Base-by-base conservation (phyloP, 2,329 filamentous ascomycete genomes). In the Fusarium tanahbumbuense region DNA sequence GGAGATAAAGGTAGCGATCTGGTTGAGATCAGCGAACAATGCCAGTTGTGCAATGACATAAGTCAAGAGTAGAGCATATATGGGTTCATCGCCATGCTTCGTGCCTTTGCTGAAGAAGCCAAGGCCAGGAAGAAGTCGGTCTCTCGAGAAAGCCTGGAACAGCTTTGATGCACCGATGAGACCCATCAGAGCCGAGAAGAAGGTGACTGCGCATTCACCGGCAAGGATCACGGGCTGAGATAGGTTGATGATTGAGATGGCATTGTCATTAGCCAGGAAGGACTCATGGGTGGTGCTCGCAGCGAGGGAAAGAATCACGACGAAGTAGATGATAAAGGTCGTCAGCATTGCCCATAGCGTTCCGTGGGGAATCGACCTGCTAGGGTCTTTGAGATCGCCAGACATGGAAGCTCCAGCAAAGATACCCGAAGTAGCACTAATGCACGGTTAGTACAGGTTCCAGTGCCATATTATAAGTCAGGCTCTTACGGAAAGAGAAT, bases 141-240 rank as follows among this genome's bases (percentile, higher is more conserved):
- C 93, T 77, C 92, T 85, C 5, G 92, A 92, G 65, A 97, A 86
- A 28, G 93, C 93, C 77, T 97, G 93, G 28, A 97, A 86, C 15
- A 97, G 86, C 77, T 96, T 97, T 28, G 93, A 92, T 8, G 93
- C 91, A 2, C 92, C 93, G 68, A 97, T 93, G 41, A 97, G 87
- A 6, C 93, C 93, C 91, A 97, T 97, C 54, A 97, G 79, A 7
- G 92, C 90, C 0, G 93, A 97, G 81, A 97, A 97, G 74, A 94
- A 90, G 2, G 91, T 91, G 2, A 92, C 92, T 4, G 93, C 91
- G 72, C 94, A 91, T 78, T 97, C 93, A 60, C 93, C 93, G 2
- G 93, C 88, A 5, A 97, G 86, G 27, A 97, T 89, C 8, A 96
- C 76, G 5, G 88, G 83, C 1, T 88, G 86, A 18, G 91, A 96